Evolutionary conservation across 2,329 filamentous ascomycete species (phyloP), one percentile per base, ranked within the genome.

Genomic region (Hypomyces perniciosus): DNA sequence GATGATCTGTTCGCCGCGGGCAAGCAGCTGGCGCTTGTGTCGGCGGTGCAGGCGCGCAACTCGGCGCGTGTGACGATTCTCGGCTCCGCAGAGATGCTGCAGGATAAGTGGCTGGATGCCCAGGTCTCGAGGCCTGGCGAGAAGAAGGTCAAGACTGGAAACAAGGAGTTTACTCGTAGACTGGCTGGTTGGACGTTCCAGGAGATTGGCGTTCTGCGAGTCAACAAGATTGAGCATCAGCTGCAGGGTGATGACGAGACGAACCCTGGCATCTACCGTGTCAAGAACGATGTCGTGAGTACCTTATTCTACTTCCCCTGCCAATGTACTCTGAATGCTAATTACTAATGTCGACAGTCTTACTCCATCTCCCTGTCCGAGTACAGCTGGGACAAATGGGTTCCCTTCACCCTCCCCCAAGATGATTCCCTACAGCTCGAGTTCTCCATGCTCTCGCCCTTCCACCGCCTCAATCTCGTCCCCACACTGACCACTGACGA

Each of bases 381-480:
- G 69, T 96, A 90, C 69, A 71, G 72, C 45, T 84, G 83, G 73
- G 82, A 88, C 67, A 80, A 83, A 64, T 95, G 85, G 75, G 71
- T 75, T 5, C 87, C 91, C 42, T 96, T 90, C 72, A 75, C 74
- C 38, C 75, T 87, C 20, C 84, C 89, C 26, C 65, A 77, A 7
- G 76, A 72, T 55, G 93, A 99, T 66, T 78, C 76, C 29, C 66
- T 99, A 33, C 93, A 99, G 71, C 88, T 99, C 55, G 93, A 99
- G 71, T 96, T 97, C 77, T 91, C 85, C 74, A 99, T 97, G 93
- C 86, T 99, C 43, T 96, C 92, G 1, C 92, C 93, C 51, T 97
- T 96, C 82, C 86, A 96, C 74, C 91, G 93, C 39, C 79, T 97
- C 33, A 77, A 83, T 53, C 83, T 99, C 31, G 62, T 73, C 7